phyloP scores from a whole-genome alignment of 805 yeast species.

The Candida montana region DNA sequence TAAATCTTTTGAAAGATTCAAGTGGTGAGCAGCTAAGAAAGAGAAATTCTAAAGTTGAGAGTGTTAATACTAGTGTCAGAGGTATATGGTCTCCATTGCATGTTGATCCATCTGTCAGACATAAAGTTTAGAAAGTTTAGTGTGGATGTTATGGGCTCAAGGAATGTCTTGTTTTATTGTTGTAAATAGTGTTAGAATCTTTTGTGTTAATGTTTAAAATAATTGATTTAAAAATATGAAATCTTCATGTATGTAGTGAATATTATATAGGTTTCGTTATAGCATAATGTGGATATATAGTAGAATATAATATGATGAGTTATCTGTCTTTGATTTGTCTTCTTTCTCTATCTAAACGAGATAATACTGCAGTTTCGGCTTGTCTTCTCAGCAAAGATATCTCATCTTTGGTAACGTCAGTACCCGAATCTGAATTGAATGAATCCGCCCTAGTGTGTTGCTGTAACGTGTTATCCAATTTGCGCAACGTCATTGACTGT shows the following conservation, averaged over 20 bases:
- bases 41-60: constrained; percentile 72
- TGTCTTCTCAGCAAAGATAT: constrained; percentile 12
- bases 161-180: neutral
- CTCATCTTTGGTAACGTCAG: constrained; percentile 20
- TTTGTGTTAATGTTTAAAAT: neutral
- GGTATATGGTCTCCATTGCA: constrained; percentile 98
- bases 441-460: constrained; percentile 11
- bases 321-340: constrained; percentile 9
- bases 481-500: constrained; percentile 22
- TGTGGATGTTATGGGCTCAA: neutral
- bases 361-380: constrained; percentile 23
- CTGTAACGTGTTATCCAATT: constrained; percentile 18
- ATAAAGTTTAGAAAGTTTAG: constrained; percentile 23
- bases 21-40: constrained; percentile 59
- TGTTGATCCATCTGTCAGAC: constrained; percentile 47
- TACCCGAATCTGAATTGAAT: constrained; percentile 6
- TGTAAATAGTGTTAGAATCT: constrained; percentile 1
- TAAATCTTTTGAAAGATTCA: constrained; percentile 58
- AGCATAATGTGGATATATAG: neutral
- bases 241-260: neutral
- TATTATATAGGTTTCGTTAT: neutral
- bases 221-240: neutral
- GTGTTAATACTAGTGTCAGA: constrained; percentile 78
- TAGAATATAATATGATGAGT: too few relatives aligned
- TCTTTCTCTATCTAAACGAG: constrained; percentile 24